A percentile compares a stretch with the other conserved stretches of the same genome.
These are phyloP conservation scores for Russula sp. DNA, from an alignment of 768 basidiomycete genomes.

Conservation along the genomic window DNA sequence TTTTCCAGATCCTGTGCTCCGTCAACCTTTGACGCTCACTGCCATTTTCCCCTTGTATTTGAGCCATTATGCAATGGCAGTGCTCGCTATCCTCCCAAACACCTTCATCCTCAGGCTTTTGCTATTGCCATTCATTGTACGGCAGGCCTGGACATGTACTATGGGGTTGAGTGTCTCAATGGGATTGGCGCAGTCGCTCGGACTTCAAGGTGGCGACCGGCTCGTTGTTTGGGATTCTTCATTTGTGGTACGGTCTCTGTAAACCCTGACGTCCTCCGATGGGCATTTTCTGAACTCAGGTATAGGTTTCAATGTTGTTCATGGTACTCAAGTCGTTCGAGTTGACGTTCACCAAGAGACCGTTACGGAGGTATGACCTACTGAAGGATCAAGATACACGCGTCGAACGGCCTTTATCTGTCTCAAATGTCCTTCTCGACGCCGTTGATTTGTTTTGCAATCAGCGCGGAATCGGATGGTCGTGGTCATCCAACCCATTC, in stretches of 20 bases:
- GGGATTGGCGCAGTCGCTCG: neutral
- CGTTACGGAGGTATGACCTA: neutral
- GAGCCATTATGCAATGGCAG: neutral
- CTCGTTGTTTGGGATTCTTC: neutral
- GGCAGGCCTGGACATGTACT: neutral
- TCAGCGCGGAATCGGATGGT: conserved; percentile 17
- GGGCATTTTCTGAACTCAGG: neutral
- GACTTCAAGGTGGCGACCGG: neutral
- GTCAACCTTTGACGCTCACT: neutral
- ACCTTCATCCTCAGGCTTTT: neutral
- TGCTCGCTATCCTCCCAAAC: conserved; percentile 7
- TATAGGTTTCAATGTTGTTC: neutral
- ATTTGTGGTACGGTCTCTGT: neutral
- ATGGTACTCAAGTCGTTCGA: conserved; percentile 2
- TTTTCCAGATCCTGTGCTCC: neutral
- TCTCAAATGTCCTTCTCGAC: conserved; percentile 10
- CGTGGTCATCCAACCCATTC: conserved; percentile 14
- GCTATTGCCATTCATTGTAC: conserved; percentile 8
- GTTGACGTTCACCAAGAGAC: conserved; percentile 11
- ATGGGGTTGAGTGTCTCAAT: neutral
- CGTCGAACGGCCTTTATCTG: conserved; percentile 6
- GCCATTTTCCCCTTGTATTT: conserved; percentile 1
- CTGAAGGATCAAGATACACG: neutral
- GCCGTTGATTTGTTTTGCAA: conserved; percentile 16
- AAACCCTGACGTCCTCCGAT: neutral